Percentiles rank a stretch among this genome's conserved stretches.
These are phyloP conservation scores for Pseudocercospora cruenta DNA, from an alignment of 2,329 filamentous ascomycete species.

Conservation along the genomic window DNA sequence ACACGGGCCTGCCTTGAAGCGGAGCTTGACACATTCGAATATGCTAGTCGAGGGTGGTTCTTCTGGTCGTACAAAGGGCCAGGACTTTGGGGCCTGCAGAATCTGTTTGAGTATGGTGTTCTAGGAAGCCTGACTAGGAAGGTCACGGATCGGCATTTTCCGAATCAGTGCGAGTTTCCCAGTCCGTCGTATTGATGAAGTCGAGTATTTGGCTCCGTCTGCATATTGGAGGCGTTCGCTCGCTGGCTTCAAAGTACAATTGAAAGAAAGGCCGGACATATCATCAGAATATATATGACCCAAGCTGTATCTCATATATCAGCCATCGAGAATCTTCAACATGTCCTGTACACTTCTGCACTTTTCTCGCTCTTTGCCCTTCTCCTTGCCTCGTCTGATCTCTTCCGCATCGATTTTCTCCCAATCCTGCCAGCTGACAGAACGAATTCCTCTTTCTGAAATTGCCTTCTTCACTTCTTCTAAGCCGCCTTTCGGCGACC, in stretches of 20 bases:
- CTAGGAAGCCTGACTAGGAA: slow-evolving; percentile 39
- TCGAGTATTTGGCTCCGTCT: background rate
- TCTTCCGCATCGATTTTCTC: slow-evolving; percentile 80
- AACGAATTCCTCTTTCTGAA: slow-evolving; percentile 58
- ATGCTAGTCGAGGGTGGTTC: slow-evolving; percentile 46
- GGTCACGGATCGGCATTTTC: slow-evolving; percentile 38
- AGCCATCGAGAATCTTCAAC: slow-evolving; percentile 52
- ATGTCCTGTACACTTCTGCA: slow-evolving; percentile 61
- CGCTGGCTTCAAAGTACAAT: too few species aligned
- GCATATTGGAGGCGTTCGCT: background rate
- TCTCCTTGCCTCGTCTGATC: slow-evolving; percentile 63
- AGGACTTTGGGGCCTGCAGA: slow-evolving; percentile 48
- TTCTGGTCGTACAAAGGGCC: slow-evolving; percentile 50
- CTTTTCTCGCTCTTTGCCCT: slow-evolving; percentile 79
- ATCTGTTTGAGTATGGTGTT: slow-evolving; percentile 45
- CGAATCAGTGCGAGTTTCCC: slow-evolving; percentile 26
- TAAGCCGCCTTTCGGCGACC: slow-evolving; percentile 67
- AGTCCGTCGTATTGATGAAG: background rate
- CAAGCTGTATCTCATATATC: background rate
- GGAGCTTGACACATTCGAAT: slow-evolving; percentile 49
- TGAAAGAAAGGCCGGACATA: background rate
- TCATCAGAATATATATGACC: background rate
- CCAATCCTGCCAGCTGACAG: slow-evolving; percentile 86
- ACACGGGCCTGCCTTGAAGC: slow-evolving; percentile 48
- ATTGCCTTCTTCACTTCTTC: slow-evolving; percentile 69